phyloP scores from a whole-genome alignment of 2,329 filamentous ascomycete genomes.

The Aciculosporium take region DNA sequence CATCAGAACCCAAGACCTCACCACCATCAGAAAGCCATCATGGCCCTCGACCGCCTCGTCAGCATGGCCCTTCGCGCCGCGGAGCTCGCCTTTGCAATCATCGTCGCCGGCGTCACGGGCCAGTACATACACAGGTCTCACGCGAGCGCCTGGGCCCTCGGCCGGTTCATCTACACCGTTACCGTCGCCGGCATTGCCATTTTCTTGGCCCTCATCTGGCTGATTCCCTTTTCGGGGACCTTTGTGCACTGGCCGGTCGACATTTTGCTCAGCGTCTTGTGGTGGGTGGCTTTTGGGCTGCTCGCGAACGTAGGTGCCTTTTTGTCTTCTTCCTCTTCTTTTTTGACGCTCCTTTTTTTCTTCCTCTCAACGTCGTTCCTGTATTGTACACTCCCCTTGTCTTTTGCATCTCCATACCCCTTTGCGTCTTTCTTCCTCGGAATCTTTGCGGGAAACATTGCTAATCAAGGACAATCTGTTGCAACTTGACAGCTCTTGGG shows the following conservation, averaged over 20 bases:
- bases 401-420: too few species aligned
- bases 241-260: constrained; percentile 63
- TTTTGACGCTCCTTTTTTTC: background rate
- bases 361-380: background rate
- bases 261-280: constrained; percentile 51
- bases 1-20: background rate
- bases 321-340: background rate
- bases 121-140: constrained; percentile 43
- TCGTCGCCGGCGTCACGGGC: constrained; percentile 57
- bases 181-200: constrained; percentile 56
- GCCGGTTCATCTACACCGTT: constrained; percentile 61
- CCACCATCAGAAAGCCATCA: constrained; percentile 8
- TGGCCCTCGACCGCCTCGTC: constrained; percentile 27
- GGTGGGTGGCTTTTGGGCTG: constrained; percentile 57
- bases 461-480: too few species aligned
- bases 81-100: constrained; percentile 55
- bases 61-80: constrained; percentile 24
- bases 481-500: constrained; percentile 23
- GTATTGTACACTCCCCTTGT: too few species aligned
- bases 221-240: constrained; percentile 52
- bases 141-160: constrained; percentile 36
- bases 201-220: constrained; percentile 54
- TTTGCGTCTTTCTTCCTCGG: too few species aligned
- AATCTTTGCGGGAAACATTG: too few species aligned
- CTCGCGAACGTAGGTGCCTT: constrained; percentile 41